Evolutionary conservation across 2,329 filamentous ascomycete species (phyloP).

Genomic region (Penicillium italicum): DNA sequence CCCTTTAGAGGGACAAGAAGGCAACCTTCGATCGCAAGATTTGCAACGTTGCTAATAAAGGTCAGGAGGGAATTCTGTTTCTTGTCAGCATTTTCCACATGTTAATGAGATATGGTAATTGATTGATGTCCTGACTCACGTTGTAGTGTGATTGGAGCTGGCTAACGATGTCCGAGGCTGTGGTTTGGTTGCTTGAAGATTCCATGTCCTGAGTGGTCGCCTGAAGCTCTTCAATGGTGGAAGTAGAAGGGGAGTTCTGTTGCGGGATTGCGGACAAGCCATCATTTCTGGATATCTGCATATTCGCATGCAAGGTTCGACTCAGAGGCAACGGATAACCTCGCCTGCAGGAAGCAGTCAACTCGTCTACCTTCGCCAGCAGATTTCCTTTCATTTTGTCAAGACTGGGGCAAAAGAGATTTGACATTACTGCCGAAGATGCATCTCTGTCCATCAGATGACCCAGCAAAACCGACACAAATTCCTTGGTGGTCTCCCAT

Average conservation of each 20-base stretch:
- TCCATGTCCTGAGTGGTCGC: neutral
- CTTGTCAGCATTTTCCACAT: neutral
- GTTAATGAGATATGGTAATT: too few species aligned
- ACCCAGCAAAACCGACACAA: constrained; percentile 23
- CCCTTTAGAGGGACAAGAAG: neutral
- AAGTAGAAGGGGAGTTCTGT: neutral
- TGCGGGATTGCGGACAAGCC: constrained; percentile 4
- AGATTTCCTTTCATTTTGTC: constrained; percentile 18
- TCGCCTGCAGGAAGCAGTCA: constrained; percentile 20
- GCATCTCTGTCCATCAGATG: constrained; percentile 26
- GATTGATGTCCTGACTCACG: constrained; percentile 16
- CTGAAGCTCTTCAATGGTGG: neutral
- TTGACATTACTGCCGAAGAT: constrained; percentile 13
- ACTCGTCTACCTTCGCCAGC: constrained; percentile 23
- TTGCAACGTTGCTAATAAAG: neutral
- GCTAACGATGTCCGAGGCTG: constrained; percentile 28
- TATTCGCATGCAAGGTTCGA: neutral
- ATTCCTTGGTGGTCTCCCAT: constrained; percentile 23
- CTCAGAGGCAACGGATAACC: constrained; percentile 25
- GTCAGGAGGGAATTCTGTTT: neutral
- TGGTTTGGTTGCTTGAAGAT: constrained; percentile 30
- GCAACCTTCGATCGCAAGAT: neutral
- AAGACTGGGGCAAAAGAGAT: constrained; percentile 23
- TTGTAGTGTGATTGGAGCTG: constrained; percentile 28
- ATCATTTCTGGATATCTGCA: constrained; percentile 6